These are phyloP conservation scores for Sporothrix phasma DNA, from an alignment of 2,329 filamentous ascomycete species.

Conservation along the genomic window DNA sequence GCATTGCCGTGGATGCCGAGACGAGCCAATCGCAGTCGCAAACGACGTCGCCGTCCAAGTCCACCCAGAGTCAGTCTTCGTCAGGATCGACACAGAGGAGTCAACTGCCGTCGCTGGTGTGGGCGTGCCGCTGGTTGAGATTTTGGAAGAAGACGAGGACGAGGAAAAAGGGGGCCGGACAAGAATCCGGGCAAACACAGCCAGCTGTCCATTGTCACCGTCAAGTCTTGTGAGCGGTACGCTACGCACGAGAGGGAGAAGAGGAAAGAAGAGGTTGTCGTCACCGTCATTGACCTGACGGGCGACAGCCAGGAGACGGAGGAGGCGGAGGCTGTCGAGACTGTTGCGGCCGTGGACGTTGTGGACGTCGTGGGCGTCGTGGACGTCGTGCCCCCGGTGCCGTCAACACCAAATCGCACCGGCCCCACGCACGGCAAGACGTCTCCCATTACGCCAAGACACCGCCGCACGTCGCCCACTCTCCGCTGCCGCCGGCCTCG, in stretches of 20 bases:
- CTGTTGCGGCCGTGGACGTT: no score
- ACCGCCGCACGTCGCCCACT: neutral
- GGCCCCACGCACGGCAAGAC: no score
- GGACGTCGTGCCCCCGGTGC: neutral
- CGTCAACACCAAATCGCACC: neutral
- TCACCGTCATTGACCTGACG: constrained; percentile 11
- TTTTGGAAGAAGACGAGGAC: neutral
- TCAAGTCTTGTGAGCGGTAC: neutral
- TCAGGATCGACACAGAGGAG: constrained; percentile 8
- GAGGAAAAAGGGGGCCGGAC: neutral
- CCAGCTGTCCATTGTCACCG: neutral
- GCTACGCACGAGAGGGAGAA: neutral
- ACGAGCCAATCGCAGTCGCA: constrained; percentile 28
- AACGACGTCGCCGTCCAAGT: neutral
- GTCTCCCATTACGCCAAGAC: neutral
- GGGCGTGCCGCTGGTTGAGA: neutral
- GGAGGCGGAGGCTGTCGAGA: neutral
- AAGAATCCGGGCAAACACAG: neutral
- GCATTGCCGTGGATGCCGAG: constrained; percentile 36
- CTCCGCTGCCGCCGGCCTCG: neutral
- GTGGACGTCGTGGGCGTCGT: neutral
- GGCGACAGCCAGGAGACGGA: neutral
- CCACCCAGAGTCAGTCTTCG: constrained; percentile 7
- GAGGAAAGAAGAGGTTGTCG: neutral
- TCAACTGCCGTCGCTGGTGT: neutral